These are phyloP conservation scores for Phytophthora macrochlamydospora DNA, from an alignment of 352 stramenopile genomes.

Conservation along the genomic window DNA sequence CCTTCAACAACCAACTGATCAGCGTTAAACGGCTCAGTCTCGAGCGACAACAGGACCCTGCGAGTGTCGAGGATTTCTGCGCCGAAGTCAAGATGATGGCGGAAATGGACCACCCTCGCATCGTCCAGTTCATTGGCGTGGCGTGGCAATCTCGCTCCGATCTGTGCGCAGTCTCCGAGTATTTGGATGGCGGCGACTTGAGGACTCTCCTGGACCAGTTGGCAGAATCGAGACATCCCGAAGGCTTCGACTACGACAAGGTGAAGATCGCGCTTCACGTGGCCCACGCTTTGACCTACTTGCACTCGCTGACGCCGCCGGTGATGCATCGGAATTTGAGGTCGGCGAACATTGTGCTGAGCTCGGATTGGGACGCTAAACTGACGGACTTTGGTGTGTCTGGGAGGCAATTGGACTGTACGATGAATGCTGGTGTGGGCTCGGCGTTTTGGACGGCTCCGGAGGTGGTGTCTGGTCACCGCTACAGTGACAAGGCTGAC, in stretches of 20 bases:
- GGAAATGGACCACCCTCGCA: constrained; percentile 28
- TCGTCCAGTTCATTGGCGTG: constrained; percentile 42
- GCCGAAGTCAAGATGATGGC: constrained; percentile 25
- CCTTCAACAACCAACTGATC: constrained; percentile 32
- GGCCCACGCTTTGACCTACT: constrained; percentile 34
- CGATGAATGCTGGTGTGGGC: constrained; percentile 42
- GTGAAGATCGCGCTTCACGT: constrained; percentile 34
- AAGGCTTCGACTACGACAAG: constrained; percentile 40
- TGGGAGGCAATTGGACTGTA: constrained; percentile 25
- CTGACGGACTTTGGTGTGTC: constrained; percentile 50
- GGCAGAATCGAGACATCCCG: constrained; percentile 14
- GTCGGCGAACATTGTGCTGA: constrained; percentile 42
- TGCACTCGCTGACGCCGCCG: constrained; percentile 31
- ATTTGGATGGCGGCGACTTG: constrained; percentile 27
- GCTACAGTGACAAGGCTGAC: constrained; percentile 63
- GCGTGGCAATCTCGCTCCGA: constrained; percentile 37
- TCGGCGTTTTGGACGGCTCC: constrained; percentile 45
- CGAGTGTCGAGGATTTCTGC: constrained; percentile 16
- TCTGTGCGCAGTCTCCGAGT: constrained; percentile 43
- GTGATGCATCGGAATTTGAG: constrained; percentile 51
- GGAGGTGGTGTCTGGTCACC: constrained; percentile 39
- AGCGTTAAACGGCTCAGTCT: constrained; percentile 34
- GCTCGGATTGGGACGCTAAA: constrained; percentile 36
- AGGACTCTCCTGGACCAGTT: constrained; percentile 18
- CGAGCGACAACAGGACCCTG: constrained; percentile 15